Evolutionary conservation across 116 monocot species (phyloP).

Genomic region (Papilionanthe hybrid): DNA sequence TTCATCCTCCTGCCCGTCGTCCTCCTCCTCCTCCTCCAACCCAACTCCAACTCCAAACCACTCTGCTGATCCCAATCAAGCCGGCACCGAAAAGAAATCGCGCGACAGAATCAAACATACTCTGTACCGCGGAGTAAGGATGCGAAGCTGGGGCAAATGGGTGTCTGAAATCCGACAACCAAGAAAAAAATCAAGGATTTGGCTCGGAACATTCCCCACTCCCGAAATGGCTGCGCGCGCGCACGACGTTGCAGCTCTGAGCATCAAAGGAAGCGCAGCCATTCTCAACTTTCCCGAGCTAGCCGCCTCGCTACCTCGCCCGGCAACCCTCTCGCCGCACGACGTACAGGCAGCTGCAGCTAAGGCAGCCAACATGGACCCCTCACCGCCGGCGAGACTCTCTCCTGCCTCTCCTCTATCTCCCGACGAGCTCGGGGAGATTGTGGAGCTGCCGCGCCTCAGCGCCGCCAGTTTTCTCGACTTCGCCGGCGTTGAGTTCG

Average conservation of each 20-base stretch:
- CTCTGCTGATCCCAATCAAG: background rate
- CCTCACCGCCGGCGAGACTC: background rate
- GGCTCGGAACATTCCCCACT: slow-evolving; percentile 78
- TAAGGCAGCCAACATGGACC: slow-evolving; percentile 11
- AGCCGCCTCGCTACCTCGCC: slow-evolving; percentile 6
- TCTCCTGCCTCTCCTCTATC: background rate
- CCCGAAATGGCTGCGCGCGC: slow-evolving; percentile 69
- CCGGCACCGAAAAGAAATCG: background rate
- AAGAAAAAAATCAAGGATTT: slow-evolving; percentile 68
- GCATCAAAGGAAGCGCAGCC: slow-evolving; percentile 18
- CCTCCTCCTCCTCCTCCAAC: background rate
- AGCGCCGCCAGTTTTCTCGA: slow-evolving; percentile 7
- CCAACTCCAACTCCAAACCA: background rate
- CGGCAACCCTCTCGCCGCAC: slow-evolving; percentile 3
- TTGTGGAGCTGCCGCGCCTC: slow-evolving; percentile 16
- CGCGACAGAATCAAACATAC: slow-evolving; percentile 14
- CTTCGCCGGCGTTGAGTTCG: slow-evolving; percentile 4
- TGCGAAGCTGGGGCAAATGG: slow-evolving; percentile 81
- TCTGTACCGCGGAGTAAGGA: slow-evolving; percentile 53
- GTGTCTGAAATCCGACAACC: slow-evolving; percentile 87
- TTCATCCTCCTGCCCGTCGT: background rate
- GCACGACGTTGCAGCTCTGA: slow-evolving; percentile 24
- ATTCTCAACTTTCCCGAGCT: slow-evolving; percentile 27
- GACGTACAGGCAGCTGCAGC: slow-evolving; percentile 28
- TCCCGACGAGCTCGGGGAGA: slow-evolving; percentile 15